These are phyloP conservation scores for Gamsiella multidivaricata DNA, from an alignment of 192 early-diverging fungal species.

Conservation along the genomic window DNA sequence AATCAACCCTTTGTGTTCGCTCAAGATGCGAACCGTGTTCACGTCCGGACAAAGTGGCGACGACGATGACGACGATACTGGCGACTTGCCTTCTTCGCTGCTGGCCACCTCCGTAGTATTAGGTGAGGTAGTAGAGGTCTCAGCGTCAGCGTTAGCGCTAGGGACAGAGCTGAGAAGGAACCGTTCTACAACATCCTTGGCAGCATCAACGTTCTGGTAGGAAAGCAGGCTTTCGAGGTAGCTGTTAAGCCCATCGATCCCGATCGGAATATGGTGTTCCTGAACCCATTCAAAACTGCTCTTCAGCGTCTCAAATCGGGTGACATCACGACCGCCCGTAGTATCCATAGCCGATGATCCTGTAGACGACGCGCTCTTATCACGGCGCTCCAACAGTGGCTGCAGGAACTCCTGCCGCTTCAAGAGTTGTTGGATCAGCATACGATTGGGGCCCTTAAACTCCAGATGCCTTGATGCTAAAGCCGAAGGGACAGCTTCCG, in stretches of 20 bases:
- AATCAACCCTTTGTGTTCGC: not conserved
- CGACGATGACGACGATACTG: too few relatives aligned
- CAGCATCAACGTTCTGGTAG: constrained; percentile 8
- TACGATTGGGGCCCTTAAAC: constrained; percentile 2
- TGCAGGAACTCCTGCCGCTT: constrained; percentile 15
- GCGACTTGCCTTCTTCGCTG: too few relatives aligned
- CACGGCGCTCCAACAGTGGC: constrained; percentile 16
- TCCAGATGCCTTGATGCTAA: not conserved
- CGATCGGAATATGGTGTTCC: constrained; percentile 17
- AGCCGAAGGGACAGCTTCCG: not conserved
- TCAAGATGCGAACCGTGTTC: constrained; percentile 7
- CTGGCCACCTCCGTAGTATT: not conserved
- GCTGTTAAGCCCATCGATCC: constrained; percentile 17
- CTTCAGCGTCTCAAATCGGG: constrained; percentile 26
- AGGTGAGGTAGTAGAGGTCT: not conserved
- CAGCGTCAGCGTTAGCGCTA: too few relatives aligned
- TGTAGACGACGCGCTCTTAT: not conserved
- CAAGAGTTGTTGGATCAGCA: constrained; percentile 25
- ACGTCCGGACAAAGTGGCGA: not conserved
- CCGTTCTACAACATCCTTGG: not conserved
- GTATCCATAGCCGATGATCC: not conserved
- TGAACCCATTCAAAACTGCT: constrained; percentile 22
- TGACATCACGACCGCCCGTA: not conserved
- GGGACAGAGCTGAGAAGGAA: not conserved
- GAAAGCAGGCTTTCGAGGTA: constrained; percentile 28